Percentiles rank a stretch among this genome's conserved stretches.
phyloP scores from a whole-genome alignment of 495 filamentous ascomycete genomes.

The Glonium stellatum region DNA sequence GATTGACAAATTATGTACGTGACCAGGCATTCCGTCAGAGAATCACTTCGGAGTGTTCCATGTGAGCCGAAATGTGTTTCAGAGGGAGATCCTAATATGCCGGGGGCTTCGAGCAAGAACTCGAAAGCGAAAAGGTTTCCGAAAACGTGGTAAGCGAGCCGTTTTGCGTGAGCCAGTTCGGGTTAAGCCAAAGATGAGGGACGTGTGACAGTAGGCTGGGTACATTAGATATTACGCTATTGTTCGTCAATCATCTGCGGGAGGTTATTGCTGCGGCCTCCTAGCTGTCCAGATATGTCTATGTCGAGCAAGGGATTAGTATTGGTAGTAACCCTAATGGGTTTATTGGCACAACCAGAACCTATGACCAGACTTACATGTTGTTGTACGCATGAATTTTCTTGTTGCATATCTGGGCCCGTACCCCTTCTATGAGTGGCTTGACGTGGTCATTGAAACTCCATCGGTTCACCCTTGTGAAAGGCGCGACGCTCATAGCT shows the following conservation, averaged over 20 bases:
- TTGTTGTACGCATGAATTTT: constrained; percentile 67
- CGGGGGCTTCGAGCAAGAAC: too few relatives aligned
- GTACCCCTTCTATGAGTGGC: constrained; percentile 55
- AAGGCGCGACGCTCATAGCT: constrained; percentile 64
- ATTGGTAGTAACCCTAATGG: constrained; percentile 25
- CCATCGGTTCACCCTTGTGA: constrained; percentile 61
- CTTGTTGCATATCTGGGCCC: constrained; percentile 61
- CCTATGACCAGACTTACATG: constrained; percentile 49
- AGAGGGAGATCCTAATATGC: too few relatives aligned
- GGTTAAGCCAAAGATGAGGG: background rate
- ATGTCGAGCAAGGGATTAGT: constrained; percentile 25
- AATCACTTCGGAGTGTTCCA: too few relatives aligned
- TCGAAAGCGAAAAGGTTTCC: too few relatives aligned
- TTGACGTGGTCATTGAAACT: constrained; percentile 54
- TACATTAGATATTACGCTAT: background rate
- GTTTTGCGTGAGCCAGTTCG: too few relatives aligned
- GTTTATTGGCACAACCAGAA: constrained; percentile 17
- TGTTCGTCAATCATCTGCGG: background rate
- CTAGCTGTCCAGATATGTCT: constrained; percentile 50
- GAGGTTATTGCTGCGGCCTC: constrained; percentile 31
- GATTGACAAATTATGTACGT: too few relatives aligned
- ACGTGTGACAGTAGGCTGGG: constrained; percentile 1
- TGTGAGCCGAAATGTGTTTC: too few relatives aligned
- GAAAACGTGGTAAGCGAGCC: too few relatives aligned
- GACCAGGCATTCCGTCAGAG: too few relatives aligned